Base-by-base conservation (phyloP, 78 protist genomes). In the Cavenderia fasciculata region DNA sequence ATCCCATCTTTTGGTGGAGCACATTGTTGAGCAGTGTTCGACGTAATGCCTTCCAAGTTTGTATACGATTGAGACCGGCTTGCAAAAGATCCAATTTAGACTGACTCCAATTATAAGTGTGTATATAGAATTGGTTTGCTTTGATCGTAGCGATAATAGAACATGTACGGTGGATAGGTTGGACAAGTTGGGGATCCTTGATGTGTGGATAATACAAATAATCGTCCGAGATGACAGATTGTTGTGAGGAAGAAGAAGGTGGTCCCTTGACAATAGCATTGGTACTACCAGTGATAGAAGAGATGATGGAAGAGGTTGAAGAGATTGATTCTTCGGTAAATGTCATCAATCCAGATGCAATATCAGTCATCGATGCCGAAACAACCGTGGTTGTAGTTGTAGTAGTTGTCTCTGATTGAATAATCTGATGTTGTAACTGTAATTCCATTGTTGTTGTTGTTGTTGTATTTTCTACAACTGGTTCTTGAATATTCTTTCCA, bases 1-100 rank as follows among this genome's bases (percentile, higher is more conserved):
- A 47, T 43, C 93, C 93, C 40, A 87, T 38, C 23, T 87, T 87
- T 65, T 87, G 93, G 46, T 72, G 87, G 14, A 87, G 43, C 4
- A 74, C 78, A 52, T 75, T 68, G 38, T 54, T 61, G 2, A 87
- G 43, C 16, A 87, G 46, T 47, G 73, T 73, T n/a, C 40, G 31
- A 43, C 86, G 56, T 0, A 87, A 5, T 10, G 57, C 18, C 4
- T 54, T 59, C 93, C 93, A 87, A 10, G 74, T 46, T 29, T 63
- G 61, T 16, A 87, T 52, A 21, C 93, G 16, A 25, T 73, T 44
- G 19, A 87, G 34, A 63, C 51, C 56, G 0, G 73, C 23, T 12
- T 59, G 57, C 11, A 87, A 38, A 11, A 41, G 41, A 18, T 87
- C 93, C 5, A 77, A 59, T 57, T 77, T 77, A 0, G 85, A 33